phyloP scores from a whole-genome alignment of 495 filamentous ascomycete species.

The Podospora australis region DNA sequence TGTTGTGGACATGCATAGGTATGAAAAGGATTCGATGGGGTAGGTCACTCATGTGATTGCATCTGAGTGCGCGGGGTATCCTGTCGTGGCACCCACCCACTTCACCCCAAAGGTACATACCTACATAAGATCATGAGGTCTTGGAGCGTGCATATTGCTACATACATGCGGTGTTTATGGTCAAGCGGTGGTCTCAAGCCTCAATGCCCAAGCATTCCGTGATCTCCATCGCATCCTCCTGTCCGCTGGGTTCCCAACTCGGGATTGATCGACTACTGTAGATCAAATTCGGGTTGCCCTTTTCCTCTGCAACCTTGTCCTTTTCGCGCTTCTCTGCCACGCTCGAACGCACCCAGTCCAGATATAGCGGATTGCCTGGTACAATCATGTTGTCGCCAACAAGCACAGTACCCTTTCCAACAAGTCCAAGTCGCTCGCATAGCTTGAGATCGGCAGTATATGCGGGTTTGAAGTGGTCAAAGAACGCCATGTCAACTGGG shows the following conservation, averaged over 20 bases:
- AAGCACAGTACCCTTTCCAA: conserved; percentile 55
- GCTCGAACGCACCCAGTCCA: conserved; percentile 56
- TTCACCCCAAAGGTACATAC: no score
- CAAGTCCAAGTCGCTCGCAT: conserved; percentile 58
- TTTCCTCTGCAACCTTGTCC: conserved; percentile 29
- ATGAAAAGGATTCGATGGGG: no score
- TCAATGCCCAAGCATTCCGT: conserved; percentile 51
- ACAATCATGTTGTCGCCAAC: conserved; percentile 69
- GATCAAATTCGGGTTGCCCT: conserved; percentile 62
- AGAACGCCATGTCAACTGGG: conserved; percentile 60
- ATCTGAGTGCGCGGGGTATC: no score
- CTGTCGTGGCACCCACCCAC: no score
- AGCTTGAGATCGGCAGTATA: conserved; percentile 67
- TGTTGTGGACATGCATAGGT: no score
- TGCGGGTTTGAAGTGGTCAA: conserved; percentile 69
- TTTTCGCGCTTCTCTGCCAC: conserved; percentile 43
- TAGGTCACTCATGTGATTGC: no score
- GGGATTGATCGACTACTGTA: conserved; percentile 61
- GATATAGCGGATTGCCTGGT: conserved; percentile 70
- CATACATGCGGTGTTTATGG: no score
- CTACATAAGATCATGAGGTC: no score
- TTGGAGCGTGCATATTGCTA: no score
- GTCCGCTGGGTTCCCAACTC: conserved; percentile 61
- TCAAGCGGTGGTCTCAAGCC: no score
- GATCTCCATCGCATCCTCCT: conserved; percentile 67